phyloP scores from a whole-genome alignment of 2,329 filamentous ascomycete species.

The Penicillium sp. region DNA sequence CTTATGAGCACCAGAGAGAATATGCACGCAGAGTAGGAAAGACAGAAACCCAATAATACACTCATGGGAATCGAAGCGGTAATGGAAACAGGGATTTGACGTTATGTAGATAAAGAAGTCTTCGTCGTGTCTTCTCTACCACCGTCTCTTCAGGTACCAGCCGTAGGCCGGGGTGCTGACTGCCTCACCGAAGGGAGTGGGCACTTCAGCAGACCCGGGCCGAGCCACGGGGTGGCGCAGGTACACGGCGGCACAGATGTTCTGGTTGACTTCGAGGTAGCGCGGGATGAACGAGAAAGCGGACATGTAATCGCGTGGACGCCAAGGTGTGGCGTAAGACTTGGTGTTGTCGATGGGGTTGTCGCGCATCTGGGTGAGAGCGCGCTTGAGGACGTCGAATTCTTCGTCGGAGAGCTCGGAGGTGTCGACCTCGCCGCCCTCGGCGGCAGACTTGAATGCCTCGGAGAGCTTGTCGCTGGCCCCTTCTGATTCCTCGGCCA shows the following conservation, averaged over 20 bases:
- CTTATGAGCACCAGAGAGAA: slow-evolving; percentile 17
- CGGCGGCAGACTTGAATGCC: slow-evolving; percentile 32
- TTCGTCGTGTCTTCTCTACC: slow-evolving; percentile 33
- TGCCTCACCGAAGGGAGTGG: slow-evolving; percentile 71
- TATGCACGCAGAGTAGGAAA: slow-evolving; percentile 21
- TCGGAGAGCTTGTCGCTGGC: slow-evolving; percentile 32
- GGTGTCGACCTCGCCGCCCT: slow-evolving; percentile 38
- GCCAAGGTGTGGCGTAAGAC: slow-evolving; percentile 90
- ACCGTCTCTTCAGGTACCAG: slow-evolving; percentile 87
- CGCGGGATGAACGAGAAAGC: slow-evolving; percentile 92
- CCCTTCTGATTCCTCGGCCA: slow-evolving; percentile 17
- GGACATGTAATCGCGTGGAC: slow-evolving; percentile 79
- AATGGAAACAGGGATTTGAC: slow-evolving; percentile 20
- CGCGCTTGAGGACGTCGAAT: slow-evolving; percentile 49
- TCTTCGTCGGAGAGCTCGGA: slow-evolving; percentile 50
- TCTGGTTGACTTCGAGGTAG: slow-evolving; percentile 97
- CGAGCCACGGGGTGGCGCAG: slow-evolving; percentile 88
- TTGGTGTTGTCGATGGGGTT: slow-evolving; percentile 76
- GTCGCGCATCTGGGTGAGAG: slow-evolving; percentile 64
- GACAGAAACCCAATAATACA: slow-evolving; percentile 40
- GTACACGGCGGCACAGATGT: slow-evolving; percentile 93
- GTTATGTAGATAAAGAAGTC: slow-evolving; percentile 7
- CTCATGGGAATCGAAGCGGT: slow-evolving; percentile 16
- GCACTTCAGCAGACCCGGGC: slow-evolving; percentile 75
- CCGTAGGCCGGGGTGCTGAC: slow-evolving; percentile 82